phyloP scores from a whole-genome alignment of 2,329 filamentous ascomycete genomes.

The Tolypocladium guangdongense region DNA sequence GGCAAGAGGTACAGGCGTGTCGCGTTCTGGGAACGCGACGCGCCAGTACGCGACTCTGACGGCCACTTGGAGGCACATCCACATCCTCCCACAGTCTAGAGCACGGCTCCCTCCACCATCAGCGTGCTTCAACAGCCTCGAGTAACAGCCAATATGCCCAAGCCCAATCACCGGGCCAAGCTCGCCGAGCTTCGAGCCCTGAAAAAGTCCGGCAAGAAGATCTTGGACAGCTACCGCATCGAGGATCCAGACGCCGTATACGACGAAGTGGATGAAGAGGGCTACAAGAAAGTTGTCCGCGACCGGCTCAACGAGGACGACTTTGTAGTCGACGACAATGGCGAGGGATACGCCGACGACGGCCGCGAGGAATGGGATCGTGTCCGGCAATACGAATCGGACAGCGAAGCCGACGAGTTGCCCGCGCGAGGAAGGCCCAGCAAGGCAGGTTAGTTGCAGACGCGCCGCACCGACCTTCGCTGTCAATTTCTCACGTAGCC shows the following conservation, averaged over 20 bases:
- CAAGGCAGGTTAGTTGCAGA: slow-evolving; percentile 34
- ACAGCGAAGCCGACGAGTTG: slow-evolving; percentile 47
- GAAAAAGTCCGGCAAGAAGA: slow-evolving; percentile 82
- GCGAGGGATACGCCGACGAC: slow-evolving; percentile 92
- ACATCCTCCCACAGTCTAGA: neutral
- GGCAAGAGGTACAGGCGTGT: neutral
- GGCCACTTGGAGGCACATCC: neutral
- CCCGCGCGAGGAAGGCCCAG: slow-evolving; percentile 33
- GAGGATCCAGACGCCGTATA: slow-evolving; percentile 78
- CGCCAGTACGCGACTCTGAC: neutral
- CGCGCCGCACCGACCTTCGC: neutral
- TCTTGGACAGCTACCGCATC: slow-evolving; percentile 76
- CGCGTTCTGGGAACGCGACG: neutral
- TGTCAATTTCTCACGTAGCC: slow-evolving; percentile 1
- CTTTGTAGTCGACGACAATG: slow-evolving; percentile 97
- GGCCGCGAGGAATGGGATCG: slow-evolving; percentile 91
- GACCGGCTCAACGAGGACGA: slow-evolving; percentile 85
- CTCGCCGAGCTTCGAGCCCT: slow-evolving; percentile 75
- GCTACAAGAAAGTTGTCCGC: slow-evolving; percentile 92
- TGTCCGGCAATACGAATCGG: slow-evolving; percentile 56
- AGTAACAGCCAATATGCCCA: slow-evolving; percentile 20
- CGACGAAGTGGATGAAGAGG: slow-evolving; percentile 92
- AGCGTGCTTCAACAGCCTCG: slow-evolving; percentile 1
- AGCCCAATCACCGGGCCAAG: slow-evolving; percentile 33
- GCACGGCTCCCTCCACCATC: neutral